Evolutionary conservation across 2,329 filamentous ascomycete species (phyloP), one percentile per base, ranked within the genome.

Genomic region (Nemania sp.): DNA sequence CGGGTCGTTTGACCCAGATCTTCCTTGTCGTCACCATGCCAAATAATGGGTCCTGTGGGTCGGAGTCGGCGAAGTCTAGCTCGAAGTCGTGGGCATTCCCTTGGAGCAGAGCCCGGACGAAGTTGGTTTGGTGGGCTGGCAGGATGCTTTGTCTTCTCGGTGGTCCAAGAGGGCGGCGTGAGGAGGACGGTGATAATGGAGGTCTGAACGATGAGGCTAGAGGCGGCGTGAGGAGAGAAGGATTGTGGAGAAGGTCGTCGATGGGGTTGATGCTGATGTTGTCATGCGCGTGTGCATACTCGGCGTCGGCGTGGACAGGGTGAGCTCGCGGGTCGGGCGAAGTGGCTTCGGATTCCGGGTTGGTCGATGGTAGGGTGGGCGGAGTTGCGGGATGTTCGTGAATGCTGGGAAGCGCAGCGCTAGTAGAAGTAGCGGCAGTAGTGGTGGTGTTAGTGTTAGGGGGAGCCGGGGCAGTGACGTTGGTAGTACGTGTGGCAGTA

Each of bases 1-100:
- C 88, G 22, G 92, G 92, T 75, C 95, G 88, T 84, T 92, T 96
- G 78, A 98, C 95, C 96, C 96, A 99, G 75, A 98, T 90, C 85
- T 97, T 98, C 78, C 93, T 88, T 66, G 86, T 89, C 72, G 86
- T 89, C 72, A 88, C 82, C 88, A 90, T 90, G 68, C 78, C 82
- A 69, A 78, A 77, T 75, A 80, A 82, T 62, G 84, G 80, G 51
- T 76, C 66, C 67, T 79, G 68, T 75, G 79, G 68, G 70, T 80
- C 75, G 71, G 76, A 68, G 74, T 79, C 76, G 78, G 77, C 68
- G 27, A 49, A 26, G 49, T 71, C 67, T 77, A 80, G 76, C 75
- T 84, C 79, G 79, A 78, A 53, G 64, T 82, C 81, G 72, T 78
- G 75, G 71, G 77, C 70, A 60, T 82, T 76, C 29, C 81, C 80